Evolutionary conservation across 1,139 yeast genomes (phyloP).

Genomic region (Eremothecium cymbalariae): DNA sequence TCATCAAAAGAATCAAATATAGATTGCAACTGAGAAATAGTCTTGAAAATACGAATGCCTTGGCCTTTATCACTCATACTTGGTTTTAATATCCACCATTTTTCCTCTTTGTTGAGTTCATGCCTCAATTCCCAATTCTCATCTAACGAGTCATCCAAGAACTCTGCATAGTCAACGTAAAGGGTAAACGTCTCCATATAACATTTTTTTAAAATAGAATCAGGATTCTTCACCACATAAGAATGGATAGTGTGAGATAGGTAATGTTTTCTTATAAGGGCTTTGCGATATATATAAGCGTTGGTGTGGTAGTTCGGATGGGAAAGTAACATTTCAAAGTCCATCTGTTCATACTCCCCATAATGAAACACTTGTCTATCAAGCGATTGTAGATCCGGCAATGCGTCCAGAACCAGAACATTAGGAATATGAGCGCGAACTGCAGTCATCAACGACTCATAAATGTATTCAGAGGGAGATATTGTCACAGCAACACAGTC

Average conservation of each 20-base stretch:
- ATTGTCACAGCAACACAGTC: slow-evolving; percentile 24
- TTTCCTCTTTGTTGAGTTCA: slow-evolving; percentile 56
- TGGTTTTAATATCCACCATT: slow-evolving; percentile 85
- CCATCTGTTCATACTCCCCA: slow-evolving; percentile 84
- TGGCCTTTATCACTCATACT: slow-evolving; percentile 97
- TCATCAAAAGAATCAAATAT: slow-evolving; percentile 84
- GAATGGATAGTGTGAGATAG: slow-evolving; percentile 71
- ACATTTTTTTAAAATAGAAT: slow-evolving; percentile 49
- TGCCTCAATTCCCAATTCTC: slow-evolving; percentile 83
- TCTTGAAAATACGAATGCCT: slow-evolving; percentile 76
- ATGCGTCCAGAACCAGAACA: slow-evolving; percentile 15
- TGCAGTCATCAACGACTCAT: slow-evolving; percentile 44
- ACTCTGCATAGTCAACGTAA: slow-evolving; percentile 95
- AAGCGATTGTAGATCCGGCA: slow-evolving; percentile 11
- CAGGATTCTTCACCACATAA: slow-evolving; percentile 67
- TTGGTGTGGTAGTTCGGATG: slow-evolving; percentile 54
- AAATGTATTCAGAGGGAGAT: slow-evolving; percentile 45
- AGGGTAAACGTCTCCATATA: slow-evolving; percentile 71
- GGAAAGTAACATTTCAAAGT: slow-evolving; percentile 47
- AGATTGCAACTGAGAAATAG: slow-evolving; percentile 68
- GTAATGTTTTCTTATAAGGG: slow-evolving; percentile 82
- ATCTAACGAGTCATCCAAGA: slow-evolving; percentile 84
- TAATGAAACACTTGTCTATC: slow-evolving; percentile 51
- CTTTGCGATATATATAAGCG: slow-evolving; percentile 79
- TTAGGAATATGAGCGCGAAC: slow-evolving; percentile 32